These are phyloP conservation scores for Corchorus capsularis DNA, from an alignment of 345 rosid genomes.

Conservation along the genomic window DNA sequence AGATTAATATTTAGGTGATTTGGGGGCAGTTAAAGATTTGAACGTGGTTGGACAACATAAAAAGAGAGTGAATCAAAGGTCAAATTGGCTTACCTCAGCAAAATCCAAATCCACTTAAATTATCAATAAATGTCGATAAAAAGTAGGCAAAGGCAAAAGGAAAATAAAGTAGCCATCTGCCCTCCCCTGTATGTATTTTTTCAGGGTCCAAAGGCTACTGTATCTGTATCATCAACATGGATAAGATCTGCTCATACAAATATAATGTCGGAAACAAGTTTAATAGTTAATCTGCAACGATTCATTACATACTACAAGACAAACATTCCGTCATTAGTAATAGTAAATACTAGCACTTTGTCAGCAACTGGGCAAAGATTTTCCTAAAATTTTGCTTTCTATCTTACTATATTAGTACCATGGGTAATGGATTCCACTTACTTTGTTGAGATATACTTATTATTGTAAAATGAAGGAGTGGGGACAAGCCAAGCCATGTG, in stretches of 20 bases:
- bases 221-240: no score
- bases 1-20: no score
- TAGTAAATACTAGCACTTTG: no score
- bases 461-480: not conserved
- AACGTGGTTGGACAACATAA: not conserved
- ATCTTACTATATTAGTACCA: not conserved
- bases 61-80: not conserved
- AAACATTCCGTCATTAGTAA: no score
- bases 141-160: not conserved
- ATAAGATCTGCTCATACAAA: not conserved
- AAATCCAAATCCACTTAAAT: not conserved
- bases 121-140: no score
- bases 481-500: slow-evolving; percentile 9
- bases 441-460: not conserved
- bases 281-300: no score
- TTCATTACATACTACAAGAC: no score
- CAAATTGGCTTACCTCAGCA: not conserved
- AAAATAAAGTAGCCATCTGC: not conserved
- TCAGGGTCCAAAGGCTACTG: not conserved
- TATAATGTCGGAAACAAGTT: not conserved
- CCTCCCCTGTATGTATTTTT: no score
- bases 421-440: not conserved
- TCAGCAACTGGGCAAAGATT: no score
- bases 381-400: not conserved
- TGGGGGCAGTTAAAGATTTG: not conserved